Evolutionary conservation across 495 filamentous ascomycete species (phyloP), one percentile per base, ranked within the genome.

Genomic region (Hypoxylon cercidicola): DNA sequence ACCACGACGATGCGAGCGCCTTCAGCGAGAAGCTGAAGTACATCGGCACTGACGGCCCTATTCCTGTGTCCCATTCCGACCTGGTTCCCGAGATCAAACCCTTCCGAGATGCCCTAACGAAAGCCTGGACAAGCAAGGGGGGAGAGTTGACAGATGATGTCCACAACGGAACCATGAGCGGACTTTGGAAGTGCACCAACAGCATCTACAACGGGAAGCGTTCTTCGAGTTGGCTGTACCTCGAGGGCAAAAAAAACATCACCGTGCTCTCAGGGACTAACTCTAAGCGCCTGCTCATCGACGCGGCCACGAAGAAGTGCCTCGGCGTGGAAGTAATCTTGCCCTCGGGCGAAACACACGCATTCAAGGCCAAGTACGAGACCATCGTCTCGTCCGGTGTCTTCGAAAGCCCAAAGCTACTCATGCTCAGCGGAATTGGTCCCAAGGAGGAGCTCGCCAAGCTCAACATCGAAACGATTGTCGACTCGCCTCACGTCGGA

Each of bases 371-470:
- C 18, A 76, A 74, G 18, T 78, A 82, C 55, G 87, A 90, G 46
- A 79, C 88, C 30, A 82, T 89, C 43, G 65, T 89, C 20, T 82
- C 80, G 4, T 77, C 77, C 20, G 87, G 87, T 8, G 80, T 85
- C 0, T 77, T 87, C 45, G 83, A 89, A 62, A 78, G 78, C 4
- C 87, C 87, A 0, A 84, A 86, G 59, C 74, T 89, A 44, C 79
- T 89, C 6, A 83, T 87, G 81, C 81, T 87, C 16, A 87, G 83
- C 15, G 87, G 87, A 11, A 84, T 90, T 49, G 87, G 87, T 4
- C 84, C 85, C 3, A 68, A 75, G 10, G 64, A 68, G 0, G 76
- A 85, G 7, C 80, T 89, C 0, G 49, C 72, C 20, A 68, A 80
- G 40, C 81, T 82, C 71, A 60, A 77, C 40, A 86, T 89, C 55